phyloP scores from a whole-genome alignment of 495 filamentous ascomycete genomes.

The Xeromyces bisporus region DNA sequence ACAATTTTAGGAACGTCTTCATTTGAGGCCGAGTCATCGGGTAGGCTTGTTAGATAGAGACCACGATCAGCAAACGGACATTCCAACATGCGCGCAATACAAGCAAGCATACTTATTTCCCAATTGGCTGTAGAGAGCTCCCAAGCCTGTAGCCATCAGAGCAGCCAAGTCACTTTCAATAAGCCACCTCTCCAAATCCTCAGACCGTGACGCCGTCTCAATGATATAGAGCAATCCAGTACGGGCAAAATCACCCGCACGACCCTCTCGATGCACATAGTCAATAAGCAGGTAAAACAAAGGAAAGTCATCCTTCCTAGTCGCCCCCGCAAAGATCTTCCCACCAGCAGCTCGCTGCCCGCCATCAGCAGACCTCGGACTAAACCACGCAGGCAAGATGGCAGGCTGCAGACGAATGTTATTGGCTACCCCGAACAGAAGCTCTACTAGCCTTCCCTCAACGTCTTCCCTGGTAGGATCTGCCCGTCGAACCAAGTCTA shows the following conservation, averaged over 20 bases:
- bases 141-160: constrained; percentile 88
- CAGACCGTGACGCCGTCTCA: constrained; percentile 72
- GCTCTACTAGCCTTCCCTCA: constrained; percentile 70
- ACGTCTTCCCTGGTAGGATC: constrained; percentile 51
- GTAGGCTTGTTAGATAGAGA: constrained; percentile 17
- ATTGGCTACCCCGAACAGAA: constrained; percentile 84
- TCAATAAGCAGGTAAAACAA: constrained; percentile 90
- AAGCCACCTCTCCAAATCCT: constrained; percentile 79
- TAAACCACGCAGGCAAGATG: constrained; percentile 80
- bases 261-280: constrained; percentile 86
- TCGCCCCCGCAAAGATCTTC: constrained; percentile 61
- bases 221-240: constrained; percentile 93
- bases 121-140: constrained; percentile 90
- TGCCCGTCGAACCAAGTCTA: constrained; percentile 48
- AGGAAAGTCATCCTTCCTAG: constrained; percentile 85
- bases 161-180: constrained; percentile 94
- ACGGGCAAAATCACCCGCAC: constrained; percentile 90
- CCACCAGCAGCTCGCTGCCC: constrained; percentile 24
- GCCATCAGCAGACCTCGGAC: constrained; percentile 18
- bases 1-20: constrained; percentile 65
- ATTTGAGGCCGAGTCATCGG: constrained; percentile 25
- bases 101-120: constrained; percentile 37
- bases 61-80: constrained; percentile 2
- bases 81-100: not conserved
- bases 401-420: constrained; percentile 81